phyloP scores from a whole-genome alignment of 768 basidiomycete genomes.

The Clavaria fumosa region DNA sequence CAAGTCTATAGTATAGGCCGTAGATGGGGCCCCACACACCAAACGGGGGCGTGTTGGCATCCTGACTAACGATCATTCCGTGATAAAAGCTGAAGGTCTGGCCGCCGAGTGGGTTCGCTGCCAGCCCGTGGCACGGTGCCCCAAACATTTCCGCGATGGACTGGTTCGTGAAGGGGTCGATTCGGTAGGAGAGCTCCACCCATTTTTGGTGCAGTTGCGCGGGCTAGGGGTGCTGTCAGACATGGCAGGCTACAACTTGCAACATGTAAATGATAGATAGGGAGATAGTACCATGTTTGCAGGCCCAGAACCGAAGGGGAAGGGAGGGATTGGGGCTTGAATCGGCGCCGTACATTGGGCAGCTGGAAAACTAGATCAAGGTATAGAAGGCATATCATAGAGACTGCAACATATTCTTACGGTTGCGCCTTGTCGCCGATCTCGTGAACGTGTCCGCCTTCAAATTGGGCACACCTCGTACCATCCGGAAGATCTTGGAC shows the following conservation, averaged over 20 bases:
- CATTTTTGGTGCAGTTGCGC: slow-evolving; percentile 3
- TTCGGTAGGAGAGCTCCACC: not conserved
- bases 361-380: slow-evolving; percentile 3
- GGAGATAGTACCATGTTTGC: not conserved
- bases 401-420: not conserved
- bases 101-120: not conserved
- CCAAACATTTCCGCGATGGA: slow-evolving; percentile 1
- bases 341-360: slow-evolving; percentile 1
- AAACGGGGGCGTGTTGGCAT: not conserved
- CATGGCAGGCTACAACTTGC: not conserved
- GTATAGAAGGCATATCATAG: not conserved
- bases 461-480: slow-evolving; percentile 1
- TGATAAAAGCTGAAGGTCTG: not conserved
- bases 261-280: not conserved
- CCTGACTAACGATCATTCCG: not conserved
- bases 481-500: slow-evolving; percentile 4
- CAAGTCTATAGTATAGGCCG: not conserved
- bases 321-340: not conserved
- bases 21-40: slow-evolving; percentile 1
- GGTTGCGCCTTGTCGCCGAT: not conserved
- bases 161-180: not conserved
- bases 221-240: not conserved
- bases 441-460: slow-evolving; percentile 6
- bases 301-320: slow-evolving; percentile 3
- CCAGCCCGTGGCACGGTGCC: not conserved